These are phyloP conservation scores for Decorospora gaudefroyi DNA, from an alignment of 2,329 filamentous ascomycete genomes.

Conservation along the genomic window DNA sequence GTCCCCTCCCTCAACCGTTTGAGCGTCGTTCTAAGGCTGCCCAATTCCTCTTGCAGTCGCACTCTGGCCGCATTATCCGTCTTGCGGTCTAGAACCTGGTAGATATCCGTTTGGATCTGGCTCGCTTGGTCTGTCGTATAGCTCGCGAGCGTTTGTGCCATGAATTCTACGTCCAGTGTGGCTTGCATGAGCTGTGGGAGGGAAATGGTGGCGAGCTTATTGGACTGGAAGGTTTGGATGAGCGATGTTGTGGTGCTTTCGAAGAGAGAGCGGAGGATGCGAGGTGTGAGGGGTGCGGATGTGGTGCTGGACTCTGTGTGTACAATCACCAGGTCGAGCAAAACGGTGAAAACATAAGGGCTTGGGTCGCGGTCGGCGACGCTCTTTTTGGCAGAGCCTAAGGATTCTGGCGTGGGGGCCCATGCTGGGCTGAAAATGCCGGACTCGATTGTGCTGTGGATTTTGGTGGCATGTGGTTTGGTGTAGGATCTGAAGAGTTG, in stretches of 20 bases:
- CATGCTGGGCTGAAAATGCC: slow-evolving; percentile 75
- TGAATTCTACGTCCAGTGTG: slow-evolving; percentile 94
- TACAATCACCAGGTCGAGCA: slow-evolving; percentile 84
- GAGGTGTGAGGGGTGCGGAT: slow-evolving; percentile 72
- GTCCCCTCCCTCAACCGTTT: slow-evolving; percentile 61
- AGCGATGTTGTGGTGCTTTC: slow-evolving; percentile 79
- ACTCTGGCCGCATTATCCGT: slow-evolving; percentile 86
- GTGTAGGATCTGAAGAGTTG: slow-evolving; percentile 93
- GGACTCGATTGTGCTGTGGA: slow-evolving; percentile 70
- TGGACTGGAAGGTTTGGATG: slow-evolving; percentile 70
- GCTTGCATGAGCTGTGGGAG: slow-evolving; percentile 91
- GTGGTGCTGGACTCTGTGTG: slow-evolving; percentile 71
- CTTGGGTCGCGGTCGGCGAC: slow-evolving; percentile 70
- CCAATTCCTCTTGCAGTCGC: slow-evolving; percentile 80
- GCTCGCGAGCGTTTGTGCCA: slow-evolving; percentile 87
- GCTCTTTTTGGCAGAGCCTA: slow-evolving; percentile 40
- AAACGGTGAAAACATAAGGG: slow-evolving; percentile 85
- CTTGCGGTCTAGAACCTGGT: slow-evolving; percentile 83
- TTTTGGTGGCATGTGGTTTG: slow-evolving; percentile 58
- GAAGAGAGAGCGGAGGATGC: slow-evolving; percentile 84
- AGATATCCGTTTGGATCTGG: slow-evolving; percentile 85
- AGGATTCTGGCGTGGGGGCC: slow-evolving; percentile 66
- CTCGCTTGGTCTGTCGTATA: slow-evolving; percentile 85
- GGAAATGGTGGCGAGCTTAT: slow-evolving; percentile 65
- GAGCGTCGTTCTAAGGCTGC: slow-evolving; percentile 83